Evolutionary conservation across 139 green algal genomes (phyloP), one percentile per base, ranked within the genome.

Genomic region (Marvania coccoides): DNA sequence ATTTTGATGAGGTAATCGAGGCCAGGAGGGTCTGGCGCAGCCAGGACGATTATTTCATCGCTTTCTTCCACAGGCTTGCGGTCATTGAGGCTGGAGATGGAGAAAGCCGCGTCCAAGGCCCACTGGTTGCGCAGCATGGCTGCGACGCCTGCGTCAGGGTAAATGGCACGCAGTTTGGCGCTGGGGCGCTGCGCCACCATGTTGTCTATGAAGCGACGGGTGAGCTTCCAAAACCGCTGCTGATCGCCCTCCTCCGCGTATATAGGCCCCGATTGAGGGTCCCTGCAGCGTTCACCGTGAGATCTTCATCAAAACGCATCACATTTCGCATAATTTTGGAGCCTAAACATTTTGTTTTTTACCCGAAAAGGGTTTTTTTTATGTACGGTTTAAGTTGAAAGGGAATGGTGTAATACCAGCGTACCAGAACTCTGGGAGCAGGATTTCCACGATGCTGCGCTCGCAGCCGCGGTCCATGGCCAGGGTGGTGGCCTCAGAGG

Each of bases 361-460:
- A 10, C 78, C 78, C 40, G 47, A 73, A 37, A 76, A 77, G 13
- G 75, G 76, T 37, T 83, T n/a, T n/a, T n/a, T n/a, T n/a, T n/a
- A n/a, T n/a, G n/a, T n/a, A n/a, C n/a, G n/a, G n/a, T n/a, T n/a
- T n/a, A n/a, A n/a, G n/a, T n/a, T n/a, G n/a, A n/a, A n/a, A n/a
- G n/a, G n/a, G n/a, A n/a, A n/a, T n/a, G n/a, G n/a, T n/a, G n/a
- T n/a, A n/a, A n/a, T 85, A n/a, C n/a, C n/a, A n/a, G n/a, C n/a
- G n/a, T n/a, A n/a, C 90, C 89, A 98, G 51, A 97, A 92, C 70
- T 96, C 91, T 7, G 88, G 85, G 39, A 98, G 61, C 48, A 95
- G 73, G 10, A 98, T 79, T 77, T 98, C 92, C 3, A 88, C 83
- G 59, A 89, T 73, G 67, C 76, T 86, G 24, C 82, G 74, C 6